Evolutionary conservation across 2,329 filamentous ascomycete genomes (phyloP).

Genomic region (Ophiostoma sp.): DNA sequence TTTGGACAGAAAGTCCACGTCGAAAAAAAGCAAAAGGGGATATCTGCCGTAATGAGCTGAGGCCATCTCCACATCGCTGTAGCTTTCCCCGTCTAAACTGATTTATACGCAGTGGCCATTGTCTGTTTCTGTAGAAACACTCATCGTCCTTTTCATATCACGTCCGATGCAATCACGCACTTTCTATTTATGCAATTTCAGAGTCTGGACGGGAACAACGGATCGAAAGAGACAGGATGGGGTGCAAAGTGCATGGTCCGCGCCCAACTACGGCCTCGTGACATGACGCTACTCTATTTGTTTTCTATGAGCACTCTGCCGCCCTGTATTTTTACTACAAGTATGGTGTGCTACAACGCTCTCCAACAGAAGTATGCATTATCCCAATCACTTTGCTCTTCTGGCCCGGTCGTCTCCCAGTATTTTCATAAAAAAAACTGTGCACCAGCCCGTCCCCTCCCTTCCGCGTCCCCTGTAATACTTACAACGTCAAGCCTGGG

Average conservation of each 20-base stretch:
- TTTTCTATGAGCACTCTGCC: background rate
- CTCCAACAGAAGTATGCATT: background rate
- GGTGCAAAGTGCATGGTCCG: background rate
- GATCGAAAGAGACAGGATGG: background rate
- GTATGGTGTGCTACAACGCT: too few species aligned
- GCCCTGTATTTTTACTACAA: background rate
- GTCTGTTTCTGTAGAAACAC: background rate
- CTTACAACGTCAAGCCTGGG: background rate
- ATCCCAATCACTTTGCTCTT: background rate
- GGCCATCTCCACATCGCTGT: background rate
- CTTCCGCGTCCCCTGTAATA: background rate
- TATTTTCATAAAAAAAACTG: background rate
- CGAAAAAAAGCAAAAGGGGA: background rate
- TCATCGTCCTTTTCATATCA: background rate
- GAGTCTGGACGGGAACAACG: background rate
- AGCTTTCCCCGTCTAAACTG: background rate
- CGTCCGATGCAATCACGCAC: background rate
- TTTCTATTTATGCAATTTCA: background rate
- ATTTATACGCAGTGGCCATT: background rate
- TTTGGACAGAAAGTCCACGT: background rate
- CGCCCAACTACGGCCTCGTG: background rate
- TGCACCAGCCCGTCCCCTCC: background rate
- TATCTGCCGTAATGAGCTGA: background rate
- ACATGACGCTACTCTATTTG: background rate
- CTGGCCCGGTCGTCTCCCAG: background rate